A percentile compares a stretch with the other conserved stretches of the same genome.
Evolutionary conservation across 2,329 filamentous ascomycete genomes (phyloP).

Genomic region (Aspergillus fumigatiaffinis): DNA sequence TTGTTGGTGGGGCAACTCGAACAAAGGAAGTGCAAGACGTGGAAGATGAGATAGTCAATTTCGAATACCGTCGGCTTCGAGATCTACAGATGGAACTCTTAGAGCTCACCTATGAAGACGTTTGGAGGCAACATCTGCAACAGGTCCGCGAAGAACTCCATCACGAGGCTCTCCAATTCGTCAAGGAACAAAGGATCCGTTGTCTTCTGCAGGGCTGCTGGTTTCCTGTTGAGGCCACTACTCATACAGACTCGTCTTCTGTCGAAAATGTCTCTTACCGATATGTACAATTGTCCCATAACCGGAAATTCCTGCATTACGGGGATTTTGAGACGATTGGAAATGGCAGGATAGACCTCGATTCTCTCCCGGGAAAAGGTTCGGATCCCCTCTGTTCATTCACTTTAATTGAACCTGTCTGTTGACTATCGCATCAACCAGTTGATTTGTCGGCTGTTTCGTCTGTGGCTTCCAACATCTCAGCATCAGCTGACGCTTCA

Average conservation of each 20-base stretch:
- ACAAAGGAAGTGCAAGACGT: conserved; percentile 81
- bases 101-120: conserved; percentile 86
- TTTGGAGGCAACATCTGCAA: conserved; percentile 84
- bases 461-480: conserved; percentile 91
- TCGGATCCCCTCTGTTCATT: conserved; percentile 22
- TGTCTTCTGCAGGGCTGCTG: conserved; percentile 85
- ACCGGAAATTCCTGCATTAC: conserved; percentile 85
- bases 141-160: conserved; percentile 90
- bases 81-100: conserved; percentile 91
- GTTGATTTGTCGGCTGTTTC: conserved; percentile 83
- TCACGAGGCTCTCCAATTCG: conserved; percentile 88
- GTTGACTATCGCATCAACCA: conserved; percentile 21
- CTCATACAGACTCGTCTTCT: conserved; percentile 45
- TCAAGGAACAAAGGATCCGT: conserved; percentile 92
- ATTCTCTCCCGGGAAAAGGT: conserved; percentile 71
- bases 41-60: conserved; percentile 82
- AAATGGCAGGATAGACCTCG: conserved; percentile 64
- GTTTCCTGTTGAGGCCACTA: conserved; percentile 63
- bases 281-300: conserved; percentile 85
- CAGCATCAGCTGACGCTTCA: conserved; percentile 55
- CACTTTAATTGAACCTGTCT: background rate
- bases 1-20: conserved; percentile 76
- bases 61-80: conserved; percentile 72
- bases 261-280: conserved; percentile 58
- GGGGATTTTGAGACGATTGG: conserved; percentile 71